Evolutionary conservation across 164 flowering plant genomes (phyloP).

Genomic region (Tetracentron sinense): DNA sequence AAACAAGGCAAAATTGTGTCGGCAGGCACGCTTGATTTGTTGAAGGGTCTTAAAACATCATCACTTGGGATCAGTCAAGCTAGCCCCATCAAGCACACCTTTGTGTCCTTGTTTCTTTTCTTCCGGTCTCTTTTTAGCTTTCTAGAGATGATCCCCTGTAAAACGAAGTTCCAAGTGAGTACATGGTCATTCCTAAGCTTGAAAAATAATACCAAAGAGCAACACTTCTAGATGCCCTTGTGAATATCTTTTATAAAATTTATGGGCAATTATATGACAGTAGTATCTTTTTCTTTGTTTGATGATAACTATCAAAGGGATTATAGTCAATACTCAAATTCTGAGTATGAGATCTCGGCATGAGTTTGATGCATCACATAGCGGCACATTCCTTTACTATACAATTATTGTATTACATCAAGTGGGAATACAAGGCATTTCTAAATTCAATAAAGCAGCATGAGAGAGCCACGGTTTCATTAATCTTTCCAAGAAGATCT

Average conservation of each 20-base stretch:
- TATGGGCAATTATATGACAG: background rate
- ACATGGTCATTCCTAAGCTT: conserved; percentile 9
- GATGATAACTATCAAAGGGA: too few species aligned
- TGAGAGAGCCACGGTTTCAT: too few species aligned
- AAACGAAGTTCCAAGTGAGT: conserved; percentile 7
- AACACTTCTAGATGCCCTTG: background rate
- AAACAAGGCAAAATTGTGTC: conserved; percentile 75
- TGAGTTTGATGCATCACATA: too few species aligned
- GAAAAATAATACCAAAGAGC: conserved; percentile 10
- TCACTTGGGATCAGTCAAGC: conserved; percentile 1
- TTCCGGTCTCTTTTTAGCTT: too few species aligned
- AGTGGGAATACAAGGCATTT: background rate
- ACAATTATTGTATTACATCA: background rate
- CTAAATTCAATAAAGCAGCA: too few species aligned
- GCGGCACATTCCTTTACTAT: too few species aligned
- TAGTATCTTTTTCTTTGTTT: background rate
- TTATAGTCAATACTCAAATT: too few species aligned
- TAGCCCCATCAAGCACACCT: too few species aligned
- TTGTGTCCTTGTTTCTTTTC: too few species aligned
- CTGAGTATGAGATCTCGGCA: too few species aligned
- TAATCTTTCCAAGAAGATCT: too few species aligned
- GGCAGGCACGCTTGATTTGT: background rate
- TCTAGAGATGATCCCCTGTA: too few species aligned
- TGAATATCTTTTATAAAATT: background rate
- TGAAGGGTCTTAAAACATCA: background rate